phyloP scores from a whole-genome alignment of 2,329 filamentous ascomycete genomes.

The Ilyonectria mors-panacis region DNA sequence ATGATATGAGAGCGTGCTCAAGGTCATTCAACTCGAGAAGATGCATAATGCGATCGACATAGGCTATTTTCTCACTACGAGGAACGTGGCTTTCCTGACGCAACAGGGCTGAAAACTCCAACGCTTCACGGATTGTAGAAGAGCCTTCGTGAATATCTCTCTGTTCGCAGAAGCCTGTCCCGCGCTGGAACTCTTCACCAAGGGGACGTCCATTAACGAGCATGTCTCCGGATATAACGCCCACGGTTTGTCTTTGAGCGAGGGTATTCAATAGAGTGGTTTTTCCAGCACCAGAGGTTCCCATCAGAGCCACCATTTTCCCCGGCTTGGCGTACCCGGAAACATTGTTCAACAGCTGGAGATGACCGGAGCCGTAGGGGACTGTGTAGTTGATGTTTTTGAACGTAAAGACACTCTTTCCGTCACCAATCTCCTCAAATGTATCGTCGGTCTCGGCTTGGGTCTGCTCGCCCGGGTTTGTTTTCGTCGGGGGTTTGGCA shows the following conservation, averaged over 20 bases:
- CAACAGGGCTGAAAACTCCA: conserved; percentile 75
- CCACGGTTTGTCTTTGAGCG: conserved; percentile 80
- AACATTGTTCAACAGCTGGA: conserved; percentile 61
- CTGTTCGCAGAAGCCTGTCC: conserved; percentile 77
- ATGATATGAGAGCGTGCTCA: conserved; percentile 71
- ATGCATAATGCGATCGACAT: conserved; percentile 75
- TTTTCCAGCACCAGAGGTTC: conserved; percentile 85
- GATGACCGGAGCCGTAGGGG: conserved; percentile 56
- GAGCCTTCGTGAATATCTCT: conserved; percentile 75
- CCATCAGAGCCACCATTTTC: conserved; percentile 84
- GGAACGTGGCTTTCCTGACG: conserved; percentile 70
- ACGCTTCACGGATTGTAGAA: conserved; percentile 74
- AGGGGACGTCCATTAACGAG: conserved; percentile 79
- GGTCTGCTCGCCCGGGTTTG: background rate
- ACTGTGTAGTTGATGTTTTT: conserved; percentile 79
- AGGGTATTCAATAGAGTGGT: conserved; percentile 85
- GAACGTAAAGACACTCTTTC: conserved; percentile 74
- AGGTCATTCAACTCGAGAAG: conserved; percentile 75
- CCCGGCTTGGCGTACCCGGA: conserved; percentile 85
- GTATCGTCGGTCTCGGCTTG: conserved; percentile 16
- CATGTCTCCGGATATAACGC: conserved; percentile 81
- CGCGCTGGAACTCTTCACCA: conserved; percentile 81
- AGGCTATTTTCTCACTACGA: conserved; percentile 73
- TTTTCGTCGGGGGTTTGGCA: conserved; percentile 12
- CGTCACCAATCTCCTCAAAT: conserved; percentile 43